phyloP scores from a whole-genome alignment of 768 basidiomycete species.

The Lentinus brumalis region DNA sequence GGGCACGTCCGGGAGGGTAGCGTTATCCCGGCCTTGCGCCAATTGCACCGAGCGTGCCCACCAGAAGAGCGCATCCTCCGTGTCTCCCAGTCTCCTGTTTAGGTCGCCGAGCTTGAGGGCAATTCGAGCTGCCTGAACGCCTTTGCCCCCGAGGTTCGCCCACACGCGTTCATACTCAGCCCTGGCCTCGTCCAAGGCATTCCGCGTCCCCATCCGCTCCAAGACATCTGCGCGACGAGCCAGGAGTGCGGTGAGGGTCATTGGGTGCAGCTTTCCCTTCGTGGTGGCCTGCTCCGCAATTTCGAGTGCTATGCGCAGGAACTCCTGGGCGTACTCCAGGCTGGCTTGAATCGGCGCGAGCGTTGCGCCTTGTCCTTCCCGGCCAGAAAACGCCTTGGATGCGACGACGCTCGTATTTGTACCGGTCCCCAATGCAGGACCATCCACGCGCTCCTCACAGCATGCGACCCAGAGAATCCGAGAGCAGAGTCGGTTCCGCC shows the following conservation, averaged over 20 bases:
- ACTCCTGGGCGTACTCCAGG: slow-evolving; percentile 54
- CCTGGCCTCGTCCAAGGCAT: slow-evolving; percentile 55
- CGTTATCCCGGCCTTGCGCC: slow-evolving; percentile 34
- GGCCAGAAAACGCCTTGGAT: slow-evolving; percentile 38
- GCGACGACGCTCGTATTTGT: slow-evolving; percentile 39
- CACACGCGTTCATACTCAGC: slow-evolving; percentile 61
- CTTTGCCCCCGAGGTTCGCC: slow-evolving; percentile 43
- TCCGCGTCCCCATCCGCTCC: slow-evolving; percentile 59
- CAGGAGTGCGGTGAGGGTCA: slow-evolving; percentile 57
- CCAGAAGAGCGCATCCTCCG: slow-evolving; percentile 61
- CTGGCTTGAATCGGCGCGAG: slow-evolving; percentile 55
- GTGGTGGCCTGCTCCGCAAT: slow-evolving; percentile 44
- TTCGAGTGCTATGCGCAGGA: slow-evolving; percentile 50
- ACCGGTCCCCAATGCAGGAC: slow-evolving; percentile 62
- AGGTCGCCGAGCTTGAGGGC: slow-evolving; percentile 73
- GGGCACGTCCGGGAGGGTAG: slow-evolving; percentile 17
- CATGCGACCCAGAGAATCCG: slow-evolving; percentile 60
- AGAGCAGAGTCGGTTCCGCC: slow-evolving; percentile 78
- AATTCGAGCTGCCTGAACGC: slow-evolving; percentile 50
- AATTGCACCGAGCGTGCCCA: slow-evolving; percentile 63
- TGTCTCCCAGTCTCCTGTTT: slow-evolving; percentile 53
- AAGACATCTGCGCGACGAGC: slow-evolving; percentile 55
- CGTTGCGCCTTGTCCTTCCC: slow-evolving; percentile 34
- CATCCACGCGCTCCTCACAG: slow-evolving; percentile 72
- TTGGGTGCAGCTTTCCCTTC: slow-evolving; percentile 45